Evolutionary conservation across 75 land plant species (phyloP).

Genomic region (Adiantum capillusveneris): DNA sequence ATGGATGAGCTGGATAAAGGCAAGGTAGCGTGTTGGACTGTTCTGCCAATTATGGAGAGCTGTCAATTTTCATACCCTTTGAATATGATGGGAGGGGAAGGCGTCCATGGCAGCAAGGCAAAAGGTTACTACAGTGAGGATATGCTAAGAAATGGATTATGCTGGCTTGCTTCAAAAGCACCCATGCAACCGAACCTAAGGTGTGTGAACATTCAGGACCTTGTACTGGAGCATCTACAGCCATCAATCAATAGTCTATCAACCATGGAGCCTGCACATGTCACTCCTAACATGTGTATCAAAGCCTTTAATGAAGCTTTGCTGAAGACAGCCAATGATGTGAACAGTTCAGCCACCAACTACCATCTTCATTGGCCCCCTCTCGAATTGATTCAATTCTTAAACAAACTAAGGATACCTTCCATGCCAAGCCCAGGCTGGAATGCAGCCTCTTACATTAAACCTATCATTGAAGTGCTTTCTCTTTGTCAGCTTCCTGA

Average conservation of each 20-base stretch:
- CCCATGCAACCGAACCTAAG: conserved; percentile 51
- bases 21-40: conserved; percentile 36
- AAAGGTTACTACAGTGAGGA: conserved; percentile 55
- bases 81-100: not conserved
- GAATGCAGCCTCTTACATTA: conserved; percentile 41
- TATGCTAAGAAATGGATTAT: conserved; percentile 47
- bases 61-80: not conserved
- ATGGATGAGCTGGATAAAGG: conserved; percentile 43
- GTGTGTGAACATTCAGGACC: conserved; percentile 37
- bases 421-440: conserved; percentile 55
- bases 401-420: no score
- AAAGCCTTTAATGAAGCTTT: conserved; percentile 64
- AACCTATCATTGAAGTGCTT: conserved; percentile 35
- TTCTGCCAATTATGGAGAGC: conserved; percentile 26
- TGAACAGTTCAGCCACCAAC: conserved; percentile 39
- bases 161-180: conserved; percentile 67
- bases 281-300: conserved; percentile 49
- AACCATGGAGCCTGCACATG: conserved; percentile 22
- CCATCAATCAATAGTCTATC: conserved; percentile 30
- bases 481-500: conserved; percentile 43
- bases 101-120: not conserved
- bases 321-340: conserved; percentile 34
- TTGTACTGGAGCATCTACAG: conserved; percentile 40
- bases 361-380: conserved; percentile 63
- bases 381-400: conserved; percentile 49